Evolutionary conservation across 345 rosid genomes (phyloP), one percentile per base, ranked within the genome.

Genomic region (Laguncularia racemosa): DNA sequence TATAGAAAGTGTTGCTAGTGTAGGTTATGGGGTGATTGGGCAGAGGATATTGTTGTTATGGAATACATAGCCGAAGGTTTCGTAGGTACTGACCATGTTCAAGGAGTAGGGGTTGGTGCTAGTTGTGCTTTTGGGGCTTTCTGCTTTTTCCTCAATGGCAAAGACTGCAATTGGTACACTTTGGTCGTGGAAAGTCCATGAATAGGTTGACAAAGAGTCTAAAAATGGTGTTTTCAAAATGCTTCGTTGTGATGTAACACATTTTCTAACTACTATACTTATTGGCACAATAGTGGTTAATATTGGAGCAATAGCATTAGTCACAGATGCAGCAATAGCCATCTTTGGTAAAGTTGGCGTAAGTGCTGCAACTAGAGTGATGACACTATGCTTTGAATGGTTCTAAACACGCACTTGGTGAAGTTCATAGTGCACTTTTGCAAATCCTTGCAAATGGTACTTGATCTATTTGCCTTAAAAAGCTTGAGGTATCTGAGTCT

Each of bases 261-360:
- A 97, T 71, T 93, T 93, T 78, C 74, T 93, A 75, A 93, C 99
- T 12, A 93, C 99, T 13, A 93, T 93, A 72, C 97, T 93, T 52
- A 93, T 93, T 62, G 99, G 99, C 82, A 93, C 99, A 65, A 93
- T 97, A 63, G 97, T 93, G 71, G 97, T 82, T 46, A 93, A 93
- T 72, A 93, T 93, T 73, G 99, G 92, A 76, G 97, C 99, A 64
- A 93, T 97, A 72, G 99, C 97, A 62, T 74, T 93, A 58, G 99
- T 90, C 69, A 93, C 99, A 6, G 96, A 93, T 46, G 97, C 99
- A 48, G 99, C 99, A 63, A 93, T 97, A 43, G 81, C 97, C 58
- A 81, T 93, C 67, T 93, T 89, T 84, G 99, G 99, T 61, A 97
- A 89, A 82, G 99, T 97, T 68, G 99, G 99, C 72, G 91, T 93